Evolutionary conservation across 2,329 filamentous ascomycete genomes (phyloP).

Genomic region (Botrytis aclada): DNA sequence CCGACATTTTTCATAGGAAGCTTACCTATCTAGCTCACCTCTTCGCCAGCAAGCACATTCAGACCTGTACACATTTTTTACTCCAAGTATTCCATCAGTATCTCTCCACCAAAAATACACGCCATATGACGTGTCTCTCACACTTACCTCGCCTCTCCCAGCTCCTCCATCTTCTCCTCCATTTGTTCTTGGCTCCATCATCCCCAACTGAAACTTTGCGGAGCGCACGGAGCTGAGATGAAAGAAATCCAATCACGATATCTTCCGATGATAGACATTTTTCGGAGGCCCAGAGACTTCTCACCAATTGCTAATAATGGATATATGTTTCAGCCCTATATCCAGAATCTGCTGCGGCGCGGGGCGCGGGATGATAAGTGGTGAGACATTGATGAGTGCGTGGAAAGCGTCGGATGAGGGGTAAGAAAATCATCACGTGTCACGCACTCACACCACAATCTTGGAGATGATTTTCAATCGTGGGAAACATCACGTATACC

Average conservation of each 20-base stretch:
- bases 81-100: not conserved
- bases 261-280: not conserved
- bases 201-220: not conserved
- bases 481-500: not conserved
- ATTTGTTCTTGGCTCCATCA: not conserved
- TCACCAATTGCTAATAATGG: not conserved
- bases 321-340: constrained; percentile 14
- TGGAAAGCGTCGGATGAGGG: not conserved
- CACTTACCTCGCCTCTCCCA: not conserved
- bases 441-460: not conserved
- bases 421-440: not conserved
- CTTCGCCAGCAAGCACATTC: not conserved
- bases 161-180: not conserved
- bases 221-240: not conserved
- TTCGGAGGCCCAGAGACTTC: not conserved
- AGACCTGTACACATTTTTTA: not conserved
- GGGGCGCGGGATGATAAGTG: not conserved
- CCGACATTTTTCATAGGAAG: not conserved
- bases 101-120: not conserved
- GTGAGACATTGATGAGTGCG: not conserved
- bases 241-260: constrained; percentile 1
- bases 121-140: not conserved
- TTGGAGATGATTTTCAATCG: not conserved
- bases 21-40: not conserved
- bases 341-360: not conserved